Base-by-base conservation (phyloP, 768 basidiomycete species). In the Psilocybe azurescens region DNA sequence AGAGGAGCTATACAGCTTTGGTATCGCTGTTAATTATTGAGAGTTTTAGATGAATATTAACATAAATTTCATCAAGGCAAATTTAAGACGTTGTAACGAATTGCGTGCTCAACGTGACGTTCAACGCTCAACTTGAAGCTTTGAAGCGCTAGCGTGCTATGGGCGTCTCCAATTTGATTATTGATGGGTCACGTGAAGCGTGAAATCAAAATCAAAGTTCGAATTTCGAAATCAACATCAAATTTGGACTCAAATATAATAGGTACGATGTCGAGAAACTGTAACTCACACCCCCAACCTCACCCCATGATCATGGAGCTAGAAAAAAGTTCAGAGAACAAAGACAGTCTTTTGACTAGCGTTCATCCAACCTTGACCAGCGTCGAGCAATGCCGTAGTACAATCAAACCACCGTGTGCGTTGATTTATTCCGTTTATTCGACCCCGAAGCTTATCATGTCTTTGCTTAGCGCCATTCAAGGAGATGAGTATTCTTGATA, bases 401-500 rank as follows among this genome's bases (percentile, higher is more conserved):
- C 14, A 13, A n/a, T 18, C 14, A 44, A 44, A 44, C n/a, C 41
- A 14, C 41, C 41, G n/a, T 11, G 48, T 50, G 2, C 18, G 32
- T 33, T 6, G 4, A 30, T 53, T 28, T 4, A 6, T 46, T 3
- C 24, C 24, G 0, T 29, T 48, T 41, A 16, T 18, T 20, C 38
- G 24, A 24, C 33, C 4, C 0, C 9, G 38, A 9, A 18, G 14
- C 44, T 47, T 44, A 11, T 24, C 13, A 20, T 20, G 8, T 30
- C 16, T 32, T 48, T 16, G 2, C 11, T 5, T 32, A 81, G 79
- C 63, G 1, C 66, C 80, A 5, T 83, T 80, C 64, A 74, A 72
- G 53, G 73, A 75, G 24, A 76, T 89, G 0, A 72, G 81, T 44
- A 71, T 85, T 29, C 72, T 86, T 2, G 90, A 93, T 67, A 81